A percentile compares a stretch with the other conserved stretches of the same genome.
phyloP scores from a whole-genome alignment of 164 flowering plant species.

The Pachysandra terminalis region DNA sequence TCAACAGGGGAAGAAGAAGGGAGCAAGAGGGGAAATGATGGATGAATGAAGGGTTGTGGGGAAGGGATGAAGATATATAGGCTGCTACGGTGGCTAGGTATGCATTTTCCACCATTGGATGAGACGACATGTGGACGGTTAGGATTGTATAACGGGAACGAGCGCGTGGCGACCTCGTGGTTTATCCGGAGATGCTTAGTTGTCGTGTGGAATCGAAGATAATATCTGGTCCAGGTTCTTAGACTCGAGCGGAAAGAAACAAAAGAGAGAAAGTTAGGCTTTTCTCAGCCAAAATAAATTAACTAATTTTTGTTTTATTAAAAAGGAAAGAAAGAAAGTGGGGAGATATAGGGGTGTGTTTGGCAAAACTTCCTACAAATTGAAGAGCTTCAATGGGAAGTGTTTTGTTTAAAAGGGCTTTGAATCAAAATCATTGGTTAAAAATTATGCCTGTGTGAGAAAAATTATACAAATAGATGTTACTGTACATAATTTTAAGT shows the following conservation, averaged over 20 bases:
- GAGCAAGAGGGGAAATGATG: not conserved
- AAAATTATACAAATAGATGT: too few relatives aligned
- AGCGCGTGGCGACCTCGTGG: constrained; percentile 79
- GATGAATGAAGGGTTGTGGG: constrained; percentile 6
- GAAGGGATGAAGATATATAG: constrained; percentile 12
- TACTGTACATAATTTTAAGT: too few relatives aligned
- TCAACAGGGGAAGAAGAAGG: not conserved
- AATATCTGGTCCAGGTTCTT: constrained; percentile 2
- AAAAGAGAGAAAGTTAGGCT: not conserved
- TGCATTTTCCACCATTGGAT: constrained; percentile 32
- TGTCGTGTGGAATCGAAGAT: not conserved
- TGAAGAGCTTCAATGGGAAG: too few relatives aligned
- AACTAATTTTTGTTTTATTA: too few relatives aligned
- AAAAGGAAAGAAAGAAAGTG: too few relatives aligned
- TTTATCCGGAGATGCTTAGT: constrained; percentile 8
- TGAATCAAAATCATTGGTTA: too few relatives aligned
- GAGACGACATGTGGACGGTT: constrained; percentile 42
- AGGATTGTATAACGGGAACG: constrained; percentile 22
- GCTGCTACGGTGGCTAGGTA: not conserved
- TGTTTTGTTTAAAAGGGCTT: too few relatives aligned
- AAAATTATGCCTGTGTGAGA: too few relatives aligned
- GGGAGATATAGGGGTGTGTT: too few relatives aligned
- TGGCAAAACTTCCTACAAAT: too few relatives aligned
- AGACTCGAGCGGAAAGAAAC: not conserved
- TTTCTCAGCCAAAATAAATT: not conserved